A percentile compares a stretch with the other conserved stretches of the same genome.
Evolutionary conservation across 345 rosid species (phyloP).

Genomic region (Citrus medica): DNA sequence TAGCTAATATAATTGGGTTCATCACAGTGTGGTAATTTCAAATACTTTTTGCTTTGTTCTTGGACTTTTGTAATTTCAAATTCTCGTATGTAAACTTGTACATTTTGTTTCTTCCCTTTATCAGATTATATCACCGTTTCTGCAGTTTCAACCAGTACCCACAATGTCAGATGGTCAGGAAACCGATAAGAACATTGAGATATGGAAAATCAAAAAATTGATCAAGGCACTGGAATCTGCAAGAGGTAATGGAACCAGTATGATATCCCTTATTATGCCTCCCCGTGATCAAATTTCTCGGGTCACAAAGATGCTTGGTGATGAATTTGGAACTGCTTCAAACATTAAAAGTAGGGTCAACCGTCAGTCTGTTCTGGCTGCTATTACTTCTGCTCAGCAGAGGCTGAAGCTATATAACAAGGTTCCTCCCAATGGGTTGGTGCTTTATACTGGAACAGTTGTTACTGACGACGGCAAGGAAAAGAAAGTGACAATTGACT

Average conservation of each 20-base stretch:
- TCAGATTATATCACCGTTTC: background rate
- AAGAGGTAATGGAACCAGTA: conserved; percentile 91
- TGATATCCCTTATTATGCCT: conserved; percentile 97
- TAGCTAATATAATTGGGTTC: background rate
- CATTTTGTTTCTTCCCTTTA: background rate
- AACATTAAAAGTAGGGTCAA: conserved; percentile 93
- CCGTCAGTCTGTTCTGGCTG: conserved; percentile 85
- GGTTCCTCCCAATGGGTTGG: conserved; percentile 89
- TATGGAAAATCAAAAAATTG: conserved; percentile 90
- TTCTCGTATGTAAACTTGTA: background rate
- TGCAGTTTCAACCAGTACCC: conserved; percentile 7
- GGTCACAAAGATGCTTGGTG: conserved; percentile 94
- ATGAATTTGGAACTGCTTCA: conserved; percentile 93
- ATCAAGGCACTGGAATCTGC: conserved; percentile 90
- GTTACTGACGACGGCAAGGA: conserved; percentile 88
- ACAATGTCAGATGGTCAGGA: conserved; percentile 54
- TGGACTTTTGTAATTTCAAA: background rate
- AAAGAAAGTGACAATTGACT: conserved; percentile 90
- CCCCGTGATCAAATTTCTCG: conserved; percentile 92
- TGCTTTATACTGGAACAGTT: conserved; percentile 83
- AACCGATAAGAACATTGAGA: conserved; percentile 84
- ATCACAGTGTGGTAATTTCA: background rate
- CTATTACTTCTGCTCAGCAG: conserved; percentile 95
- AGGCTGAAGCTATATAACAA: conserved; percentile 85
- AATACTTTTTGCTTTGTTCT: background rate